Conservation (phyloP, 441 rosid species). For the Sinapis alba region DNA sequence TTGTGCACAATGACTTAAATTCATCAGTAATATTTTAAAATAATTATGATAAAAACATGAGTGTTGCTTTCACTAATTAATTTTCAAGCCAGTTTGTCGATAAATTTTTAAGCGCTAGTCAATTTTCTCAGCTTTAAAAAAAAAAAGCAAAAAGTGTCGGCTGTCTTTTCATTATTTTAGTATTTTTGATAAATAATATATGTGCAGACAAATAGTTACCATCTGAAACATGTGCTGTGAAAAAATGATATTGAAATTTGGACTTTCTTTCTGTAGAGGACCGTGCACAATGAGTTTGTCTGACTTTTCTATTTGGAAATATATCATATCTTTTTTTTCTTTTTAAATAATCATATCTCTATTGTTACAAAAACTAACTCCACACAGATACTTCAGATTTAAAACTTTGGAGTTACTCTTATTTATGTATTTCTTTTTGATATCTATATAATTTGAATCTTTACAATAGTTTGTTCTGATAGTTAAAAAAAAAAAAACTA, state of each 20-base stretch:
- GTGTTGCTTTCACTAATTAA: not conserved
- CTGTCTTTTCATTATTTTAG: not conserved
- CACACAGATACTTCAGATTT: not conserved
- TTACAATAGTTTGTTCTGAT: not conserved
- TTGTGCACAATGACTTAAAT: too few relatives aligned
- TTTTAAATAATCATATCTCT: too few relatives aligned
- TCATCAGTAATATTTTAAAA: not conserved
- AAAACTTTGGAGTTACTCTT: not conserved
- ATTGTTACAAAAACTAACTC: not conserved
- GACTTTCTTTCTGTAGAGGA: not conserved
- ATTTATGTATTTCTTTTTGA: not conserved
- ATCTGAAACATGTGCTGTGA: conserved; percentile 9
- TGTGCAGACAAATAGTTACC: not conserved
- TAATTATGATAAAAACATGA: not conserved
- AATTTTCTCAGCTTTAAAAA: not conserved
- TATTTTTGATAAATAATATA: not conserved
- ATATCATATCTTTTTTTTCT: not conserved
- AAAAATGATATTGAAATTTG: not conserved
- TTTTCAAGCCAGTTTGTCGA: not conserved
- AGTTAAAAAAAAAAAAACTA: not conserved
- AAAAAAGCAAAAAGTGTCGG: not conserved
- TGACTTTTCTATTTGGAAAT: not conserved
- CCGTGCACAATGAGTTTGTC: conserved; percentile 4
- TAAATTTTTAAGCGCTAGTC: not conserved
- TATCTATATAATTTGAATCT: not conserved